phyloP scores from a whole-genome alignment of 2,329 filamentous ascomycete genomes.

The Monascus ruber region DNA sequence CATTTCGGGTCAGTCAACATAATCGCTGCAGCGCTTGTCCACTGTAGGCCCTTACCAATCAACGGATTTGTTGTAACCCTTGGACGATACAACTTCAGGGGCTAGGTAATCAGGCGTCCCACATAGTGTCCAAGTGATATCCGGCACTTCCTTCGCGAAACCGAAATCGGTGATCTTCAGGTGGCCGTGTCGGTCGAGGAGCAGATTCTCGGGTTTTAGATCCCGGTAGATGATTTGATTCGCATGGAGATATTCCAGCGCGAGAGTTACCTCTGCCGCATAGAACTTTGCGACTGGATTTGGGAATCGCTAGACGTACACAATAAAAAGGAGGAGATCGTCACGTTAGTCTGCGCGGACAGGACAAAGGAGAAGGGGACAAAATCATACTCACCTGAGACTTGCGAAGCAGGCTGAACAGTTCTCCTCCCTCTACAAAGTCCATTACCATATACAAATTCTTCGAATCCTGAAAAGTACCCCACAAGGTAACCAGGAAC shows the following conservation, averaged over 20 bases:
- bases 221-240: constrained; percentile 97
- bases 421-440: constrained; percentile 95
- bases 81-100: constrained; percentile 96
- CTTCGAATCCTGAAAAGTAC: constrained; percentile 88
- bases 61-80: constrained; percentile 98
- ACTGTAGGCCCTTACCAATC: constrained; percentile 64
- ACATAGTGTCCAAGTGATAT: constrained; percentile 98
- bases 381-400: constrained; percentile 55
- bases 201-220: constrained; percentile 86
- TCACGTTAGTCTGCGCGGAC: background rate
- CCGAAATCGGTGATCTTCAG: constrained; percentile 98
- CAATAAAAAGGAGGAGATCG: background rate
- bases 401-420: constrained; percentile 90
- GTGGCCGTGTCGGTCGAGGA: constrained; percentile 85
- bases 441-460: constrained; percentile 99
- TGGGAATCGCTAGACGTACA: constrained; percentile 67
- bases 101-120: constrained; percentile 96
- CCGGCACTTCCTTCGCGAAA: constrained; percentile 93
- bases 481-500: constrained; percentile 95
- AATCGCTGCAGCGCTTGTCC: background rate
- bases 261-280: constrained; percentile 90
- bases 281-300: constrained; percentile 99
- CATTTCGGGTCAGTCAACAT: constrained; percentile 2
- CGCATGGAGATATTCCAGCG: constrained; percentile 86
- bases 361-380: constrained; percentile 5